These are phyloP conservation scores for Dactylella cylindrospora DNA, from an alignment of 2,329 filamentous ascomycete genomes.

Conservation along the genomic window DNA sequence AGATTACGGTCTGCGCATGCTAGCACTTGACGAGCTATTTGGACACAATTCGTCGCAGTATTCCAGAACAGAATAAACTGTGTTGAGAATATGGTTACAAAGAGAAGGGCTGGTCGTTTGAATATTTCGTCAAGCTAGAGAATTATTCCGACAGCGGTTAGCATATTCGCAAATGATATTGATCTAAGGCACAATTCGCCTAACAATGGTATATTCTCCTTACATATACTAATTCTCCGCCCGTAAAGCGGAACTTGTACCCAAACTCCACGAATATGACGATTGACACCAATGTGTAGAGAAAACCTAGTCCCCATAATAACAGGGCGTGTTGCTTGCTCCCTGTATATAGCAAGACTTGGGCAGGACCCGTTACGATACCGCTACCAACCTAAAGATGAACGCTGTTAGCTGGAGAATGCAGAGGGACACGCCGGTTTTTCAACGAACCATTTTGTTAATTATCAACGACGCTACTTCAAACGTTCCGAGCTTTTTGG, in stretches of 20 bases:
- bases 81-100: constrained; percentile 52
- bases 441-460: constrained; percentile 27
- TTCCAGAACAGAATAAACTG: constrained; percentile 53
- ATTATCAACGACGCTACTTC: constrained; percentile 28
- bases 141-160: background rate
- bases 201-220: no score
- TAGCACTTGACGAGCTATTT: constrained; percentile 23
- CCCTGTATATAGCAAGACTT: constrained; percentile 23
- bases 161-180: constrained; percentile 1
- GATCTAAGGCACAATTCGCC: no score
- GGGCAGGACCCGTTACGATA: constrained; percentile 29
- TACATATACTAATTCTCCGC: constrained; percentile 55
- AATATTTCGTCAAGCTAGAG: constrained; percentile 51
- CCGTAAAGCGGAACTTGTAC: constrained; percentile 55
- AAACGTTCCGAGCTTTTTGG: constrained; percentile 30
- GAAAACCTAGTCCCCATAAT: constrained; percentile 24
- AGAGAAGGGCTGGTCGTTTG: constrained; percentile 51
- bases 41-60: constrained; percentile 51
- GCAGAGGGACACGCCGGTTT: no score
- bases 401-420: no score
- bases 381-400: constrained; percentile 33
- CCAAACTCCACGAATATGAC: constrained; percentile 58
- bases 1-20: constrained; percentile 51
- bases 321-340: constrained; percentile 25
- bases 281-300: constrained; percentile 30